Conservation (phyloP, 768 basidiomycete genomes). For the Psilocybe cubensis region DNA sequence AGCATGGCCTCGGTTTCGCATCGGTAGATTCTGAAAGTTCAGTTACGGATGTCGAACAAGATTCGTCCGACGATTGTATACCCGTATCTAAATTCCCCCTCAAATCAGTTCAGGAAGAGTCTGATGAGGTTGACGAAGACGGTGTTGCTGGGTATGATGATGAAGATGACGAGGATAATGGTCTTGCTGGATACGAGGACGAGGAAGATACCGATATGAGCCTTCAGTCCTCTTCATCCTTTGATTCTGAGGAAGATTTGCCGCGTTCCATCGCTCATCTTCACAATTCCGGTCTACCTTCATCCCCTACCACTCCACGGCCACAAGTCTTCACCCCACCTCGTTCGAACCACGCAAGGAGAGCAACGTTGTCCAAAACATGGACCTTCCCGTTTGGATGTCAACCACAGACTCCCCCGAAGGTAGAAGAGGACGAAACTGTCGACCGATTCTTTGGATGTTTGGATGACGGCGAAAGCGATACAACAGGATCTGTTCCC, state of each 20-base stretch:
- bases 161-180: conserved; percentile 63
- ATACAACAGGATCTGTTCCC: conserved; percentile 41
- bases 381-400: conserved; percentile 64
- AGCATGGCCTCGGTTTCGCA: conserved; percentile 53
- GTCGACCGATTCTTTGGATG: conserved; percentile 82
- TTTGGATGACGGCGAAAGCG: conserved; percentile 53
- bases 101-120: conserved; percentile 63
- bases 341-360: conserved; percentile 30
- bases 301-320: conserved; percentile 27
- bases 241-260: conserved; percentile 56
- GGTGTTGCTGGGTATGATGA: conserved; percentile 49
- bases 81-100: conserved; percentile 46
- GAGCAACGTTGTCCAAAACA: conserved; percentile 60
- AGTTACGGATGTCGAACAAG: conserved; percentile 69
- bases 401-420: conserved; percentile 18
- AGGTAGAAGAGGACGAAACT: conserved; percentile 42
- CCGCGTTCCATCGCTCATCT: conserved; percentile 33
- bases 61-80: conserved; percentile 41
- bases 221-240: conserved; percentile 55
- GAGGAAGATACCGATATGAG: conserved; percentile 64
- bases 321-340: conserved; percentile 29
- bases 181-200: conserved; percentile 69
- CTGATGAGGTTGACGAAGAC: conserved; percentile 39
- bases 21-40: conserved; percentile 72
- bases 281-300: conserved; percentile 14